Evolutionary conservation across 495 filamentous ascomycete genomes (phyloP).

Genomic region (Neurospora sp.): DNA sequence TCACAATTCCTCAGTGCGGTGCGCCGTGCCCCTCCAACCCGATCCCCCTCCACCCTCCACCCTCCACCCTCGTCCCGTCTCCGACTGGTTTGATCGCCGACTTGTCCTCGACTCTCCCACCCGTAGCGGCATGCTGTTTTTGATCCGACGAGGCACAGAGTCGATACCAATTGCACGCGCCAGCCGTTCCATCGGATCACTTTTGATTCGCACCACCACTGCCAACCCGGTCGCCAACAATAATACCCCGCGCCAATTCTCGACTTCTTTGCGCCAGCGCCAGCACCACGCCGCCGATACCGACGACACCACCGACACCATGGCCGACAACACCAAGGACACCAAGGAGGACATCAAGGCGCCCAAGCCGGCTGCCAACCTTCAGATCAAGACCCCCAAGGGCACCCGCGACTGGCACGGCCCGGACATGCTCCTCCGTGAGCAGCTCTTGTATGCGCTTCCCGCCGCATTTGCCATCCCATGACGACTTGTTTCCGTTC

Average conservation of each 20-base stretch:
- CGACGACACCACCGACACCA: background rate
- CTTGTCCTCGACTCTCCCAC: background rate
- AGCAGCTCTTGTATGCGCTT: slow-evolving; percentile 12
- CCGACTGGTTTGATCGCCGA: background rate
- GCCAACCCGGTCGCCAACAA: background rate
- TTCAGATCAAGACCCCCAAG: slow-evolving; percentile 25
- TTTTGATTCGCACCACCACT: background rate
- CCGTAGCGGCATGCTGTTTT: background rate
- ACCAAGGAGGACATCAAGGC: slow-evolving; percentile 1
- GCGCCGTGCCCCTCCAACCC: background rate
- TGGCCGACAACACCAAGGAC: background rate
- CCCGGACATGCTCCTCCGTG: slow-evolving; percentile 9
- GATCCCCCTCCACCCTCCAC: background rate
- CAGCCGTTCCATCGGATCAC: background rate
- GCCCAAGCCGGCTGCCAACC: background rate
- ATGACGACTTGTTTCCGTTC: background rate
- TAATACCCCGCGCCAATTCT: background rate
- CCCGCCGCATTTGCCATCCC: background rate
- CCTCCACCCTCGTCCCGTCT: background rate
- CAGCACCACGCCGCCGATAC: background rate
- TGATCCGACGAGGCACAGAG: background rate
- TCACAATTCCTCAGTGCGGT: background rate
- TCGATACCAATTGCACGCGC: background rate
- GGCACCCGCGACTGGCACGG: slow-evolving; percentile 19
- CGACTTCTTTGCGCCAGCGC: background rate